phyloP scores from a whole-genome alignment of 306 rosid genomes.

The Erythrophleum fordii region DNA sequence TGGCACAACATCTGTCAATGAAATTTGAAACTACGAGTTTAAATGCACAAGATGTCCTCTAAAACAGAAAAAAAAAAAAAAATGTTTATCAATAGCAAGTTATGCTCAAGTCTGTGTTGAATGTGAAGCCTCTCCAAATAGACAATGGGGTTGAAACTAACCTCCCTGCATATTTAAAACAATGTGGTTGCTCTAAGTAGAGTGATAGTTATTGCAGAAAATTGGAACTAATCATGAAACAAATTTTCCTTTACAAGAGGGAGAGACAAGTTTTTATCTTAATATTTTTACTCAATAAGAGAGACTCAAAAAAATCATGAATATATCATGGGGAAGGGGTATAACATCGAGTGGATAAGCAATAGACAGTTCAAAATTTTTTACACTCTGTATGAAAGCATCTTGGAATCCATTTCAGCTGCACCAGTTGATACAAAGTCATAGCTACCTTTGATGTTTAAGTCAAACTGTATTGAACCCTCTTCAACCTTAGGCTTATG shows the following conservation, averaged over 20 bases:
- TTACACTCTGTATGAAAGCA: conserved; percentile 58
- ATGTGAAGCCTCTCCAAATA: background rate
- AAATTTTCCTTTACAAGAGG: background rate
- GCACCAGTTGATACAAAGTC: conserved; percentile 63
- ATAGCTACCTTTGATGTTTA: conserved; percentile 68
- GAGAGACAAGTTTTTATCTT: background rate
- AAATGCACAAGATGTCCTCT: no score
- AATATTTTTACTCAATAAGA: background rate
- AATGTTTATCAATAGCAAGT: no score
- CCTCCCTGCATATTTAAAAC: no score
- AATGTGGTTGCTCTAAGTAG: background rate
- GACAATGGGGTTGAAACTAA: no score
- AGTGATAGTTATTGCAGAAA: background rate
- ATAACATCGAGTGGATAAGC: conserved; percentile 23
- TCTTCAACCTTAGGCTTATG: conserved; percentile 49
- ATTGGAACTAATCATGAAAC: background rate
- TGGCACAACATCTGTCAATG: no score
- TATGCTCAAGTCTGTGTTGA: background rate
- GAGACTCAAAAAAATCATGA: background rate
- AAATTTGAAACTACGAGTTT: no score
- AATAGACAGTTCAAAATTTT: conserved; percentile 12
- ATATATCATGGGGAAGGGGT: conserved; percentile 7
- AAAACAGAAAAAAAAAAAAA: no score
- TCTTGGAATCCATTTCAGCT: conserved; percentile 61
- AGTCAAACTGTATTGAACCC: conserved; percentile 65